Conservation (phyloP, 768 basidiomycete species). For the Boletus pseudo-olivaceus region DNA sequence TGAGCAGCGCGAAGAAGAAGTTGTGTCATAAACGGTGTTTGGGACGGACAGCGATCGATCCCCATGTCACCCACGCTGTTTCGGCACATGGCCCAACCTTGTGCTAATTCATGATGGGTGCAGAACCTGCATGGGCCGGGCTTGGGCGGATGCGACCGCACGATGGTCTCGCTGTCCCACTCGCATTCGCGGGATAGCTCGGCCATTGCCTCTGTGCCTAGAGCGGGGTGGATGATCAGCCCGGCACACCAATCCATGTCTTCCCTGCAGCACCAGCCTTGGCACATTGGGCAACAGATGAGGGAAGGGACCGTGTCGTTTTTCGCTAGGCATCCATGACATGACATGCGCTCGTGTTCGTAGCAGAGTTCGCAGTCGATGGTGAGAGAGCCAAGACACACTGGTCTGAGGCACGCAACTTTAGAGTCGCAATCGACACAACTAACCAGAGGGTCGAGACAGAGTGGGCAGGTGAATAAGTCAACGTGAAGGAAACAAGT, state of each 20-base stretch:
- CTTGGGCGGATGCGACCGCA: slow-evolving; percentile 13
- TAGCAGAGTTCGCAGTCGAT: slow-evolving; percentile 1
- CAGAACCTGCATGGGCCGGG: slow-evolving; percentile 9
- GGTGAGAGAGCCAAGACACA: neutral
- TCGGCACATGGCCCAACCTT: neutral
- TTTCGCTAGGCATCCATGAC: slow-evolving; percentile 2
- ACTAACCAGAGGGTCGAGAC: neutral
- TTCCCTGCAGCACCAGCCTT: slow-evolving; percentile 9
- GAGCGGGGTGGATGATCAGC: slow-evolving; percentile 1
- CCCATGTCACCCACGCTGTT: neutral
- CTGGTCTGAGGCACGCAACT: neutral
- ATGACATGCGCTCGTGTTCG: slow-evolving; percentile 2
- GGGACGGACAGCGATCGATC: slow-evolving; percentile 6
- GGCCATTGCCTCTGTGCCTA: slow-evolving; percentile 2
- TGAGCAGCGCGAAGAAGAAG: neutral
- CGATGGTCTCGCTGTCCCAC: slow-evolving; percentile 9
- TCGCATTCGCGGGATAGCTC: slow-evolving; percentile 1
- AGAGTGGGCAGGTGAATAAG: slow-evolving; percentile 15
- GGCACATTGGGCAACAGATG: slow-evolving; percentile 4
- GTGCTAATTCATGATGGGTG: neutral
- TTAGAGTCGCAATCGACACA: slow-evolving; percentile 11
- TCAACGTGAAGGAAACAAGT: slow-evolving; percentile 3
- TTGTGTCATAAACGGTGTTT: neutral
- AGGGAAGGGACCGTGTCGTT: slow-evolving; percentile 1
- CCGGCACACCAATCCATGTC: slow-evolving; percentile 19